Evolutionary conservation across 371 early-diverging fungal genomes (phyloP), one percentile per base, ranked within the genome.

Genomic region (Mucor sp.): DNA sequence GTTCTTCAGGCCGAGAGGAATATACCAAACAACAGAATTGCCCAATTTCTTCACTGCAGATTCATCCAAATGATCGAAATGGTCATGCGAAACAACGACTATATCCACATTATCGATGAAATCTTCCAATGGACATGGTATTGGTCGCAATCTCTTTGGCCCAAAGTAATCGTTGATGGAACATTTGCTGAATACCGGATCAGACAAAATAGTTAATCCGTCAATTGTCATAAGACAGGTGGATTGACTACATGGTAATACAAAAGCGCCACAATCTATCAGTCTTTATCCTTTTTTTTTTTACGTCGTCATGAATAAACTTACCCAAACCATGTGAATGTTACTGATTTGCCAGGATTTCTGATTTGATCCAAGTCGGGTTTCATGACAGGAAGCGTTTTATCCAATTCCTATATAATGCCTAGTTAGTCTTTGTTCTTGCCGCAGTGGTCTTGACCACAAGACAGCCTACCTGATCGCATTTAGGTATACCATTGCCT

Each of bases 151-250:
- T 32, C 89, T 73, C 47, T 78, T 78, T 7, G 85, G 85, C 3
- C 89, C 89, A 44, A 86, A 60, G 64, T 83, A 84, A 21, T 84
- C 75, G 33, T 85, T 85, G 33, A 72, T 65, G 0, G 72, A 72
- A 19, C 72, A 55, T 59, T 65, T 64, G 27, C 69, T 72, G 64
- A 89, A 89, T 23, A 87, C 83, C 15, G 89, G 89, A 66, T 89
- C 89, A 12, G 89, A 87, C 67, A 89, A 68, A 60, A 89, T 85
- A 59, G 83, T 85, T 33, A 85, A 77, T 35, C 87, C 86, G 58
- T 85, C 86, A 67, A 87, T 72, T 62, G 86, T 87, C 27, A 87
- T 83, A 37, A 89, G 67, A 59, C 87, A 86, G 4, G 87, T 89
- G 0, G 89, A 89, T 73, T 89, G 89, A 33, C 89, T 85, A 65